Percentiles rank a stretch among this genome's conserved stretches.
Conservation (phyloP, 257 asterid genomes). For the Solanum clarkiae region DNA sequence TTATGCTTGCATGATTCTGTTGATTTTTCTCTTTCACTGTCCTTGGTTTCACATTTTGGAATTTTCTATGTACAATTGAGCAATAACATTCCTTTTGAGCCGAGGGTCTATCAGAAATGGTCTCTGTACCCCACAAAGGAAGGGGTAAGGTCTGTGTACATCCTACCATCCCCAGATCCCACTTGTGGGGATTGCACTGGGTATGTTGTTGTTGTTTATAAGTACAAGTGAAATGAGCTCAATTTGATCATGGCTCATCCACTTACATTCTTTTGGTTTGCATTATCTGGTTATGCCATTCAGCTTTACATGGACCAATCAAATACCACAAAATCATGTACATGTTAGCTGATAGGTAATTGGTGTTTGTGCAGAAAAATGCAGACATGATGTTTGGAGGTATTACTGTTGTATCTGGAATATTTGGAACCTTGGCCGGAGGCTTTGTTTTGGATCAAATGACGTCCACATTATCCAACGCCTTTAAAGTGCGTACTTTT, state of each 20-base stretch:
- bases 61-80: background rate
- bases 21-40: background rate
- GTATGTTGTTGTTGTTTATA: background rate
- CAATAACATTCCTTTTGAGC: background rate
- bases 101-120: background rate
- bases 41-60: background rate
- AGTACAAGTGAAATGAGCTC: background rate
- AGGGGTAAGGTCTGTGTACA: background rate
- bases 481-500: constrained; percentile 58
- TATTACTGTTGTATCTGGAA: constrained; percentile 66
- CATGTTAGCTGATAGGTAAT: background rate
- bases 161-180: background rate
- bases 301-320: background rate
- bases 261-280: background rate
- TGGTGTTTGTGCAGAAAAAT: constrained; percentile 35
- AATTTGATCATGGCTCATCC: background rate
- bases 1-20: background rate
- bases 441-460: constrained; percentile 65
- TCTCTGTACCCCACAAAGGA: background rate
- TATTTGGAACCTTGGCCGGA: constrained; percentile 89
- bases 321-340: background rate
- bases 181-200: background rate
- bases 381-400: constrained; percentile 93
- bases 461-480: constrained; percentile 68
- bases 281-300: background rate